Percentiles rank a stretch among this genome's conserved stretches.
phyloP scores from a whole-genome alignment of 2,329 filamentous ascomycete genomes.

The Trichoderma aggressivum region DNA sequence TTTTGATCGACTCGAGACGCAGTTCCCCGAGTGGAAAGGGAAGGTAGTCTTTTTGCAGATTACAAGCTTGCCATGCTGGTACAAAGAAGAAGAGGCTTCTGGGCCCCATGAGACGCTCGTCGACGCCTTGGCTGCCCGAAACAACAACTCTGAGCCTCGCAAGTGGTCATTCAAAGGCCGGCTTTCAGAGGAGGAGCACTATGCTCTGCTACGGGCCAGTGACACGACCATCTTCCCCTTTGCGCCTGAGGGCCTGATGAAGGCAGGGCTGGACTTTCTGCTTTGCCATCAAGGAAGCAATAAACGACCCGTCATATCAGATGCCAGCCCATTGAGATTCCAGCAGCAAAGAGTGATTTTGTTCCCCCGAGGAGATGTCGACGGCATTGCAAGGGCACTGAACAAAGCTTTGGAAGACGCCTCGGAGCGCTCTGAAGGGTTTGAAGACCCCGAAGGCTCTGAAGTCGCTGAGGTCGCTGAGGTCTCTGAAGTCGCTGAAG shows the following conservation, averaged over 20 bases:
- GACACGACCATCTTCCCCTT: neutral
- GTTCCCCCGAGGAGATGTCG: conserved; percentile 92
- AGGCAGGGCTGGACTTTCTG: neutral
- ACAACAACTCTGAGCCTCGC: neutral
- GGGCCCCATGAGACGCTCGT: neutral
- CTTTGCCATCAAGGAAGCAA: neutral
- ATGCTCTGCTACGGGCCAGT: neutral
- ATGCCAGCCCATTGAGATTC: neutral
- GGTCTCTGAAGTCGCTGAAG: too few species aligned
- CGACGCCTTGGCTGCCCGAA: neutral
- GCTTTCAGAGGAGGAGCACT: neutral
- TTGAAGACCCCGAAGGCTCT: too few species aligned
- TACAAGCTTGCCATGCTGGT: neutral
- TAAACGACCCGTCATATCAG: neutral
- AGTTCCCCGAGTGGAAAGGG: neutral
- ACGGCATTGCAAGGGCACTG: conserved; percentile 68
- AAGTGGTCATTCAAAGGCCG: neutral
- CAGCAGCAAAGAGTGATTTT: conserved; percentile 76
- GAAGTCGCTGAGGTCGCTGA: too few species aligned
- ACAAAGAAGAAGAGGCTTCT: neutral
- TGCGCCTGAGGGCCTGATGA: neutral
- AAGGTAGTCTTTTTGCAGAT: neutral
- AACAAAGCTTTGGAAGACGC: too few species aligned
- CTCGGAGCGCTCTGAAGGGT: too few species aligned
- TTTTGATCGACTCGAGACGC: neutral